Evolutionary conservation across 768 basidiomycete genomes (phyloP).

Genomic region (Tylopilus sp.): DNA sequence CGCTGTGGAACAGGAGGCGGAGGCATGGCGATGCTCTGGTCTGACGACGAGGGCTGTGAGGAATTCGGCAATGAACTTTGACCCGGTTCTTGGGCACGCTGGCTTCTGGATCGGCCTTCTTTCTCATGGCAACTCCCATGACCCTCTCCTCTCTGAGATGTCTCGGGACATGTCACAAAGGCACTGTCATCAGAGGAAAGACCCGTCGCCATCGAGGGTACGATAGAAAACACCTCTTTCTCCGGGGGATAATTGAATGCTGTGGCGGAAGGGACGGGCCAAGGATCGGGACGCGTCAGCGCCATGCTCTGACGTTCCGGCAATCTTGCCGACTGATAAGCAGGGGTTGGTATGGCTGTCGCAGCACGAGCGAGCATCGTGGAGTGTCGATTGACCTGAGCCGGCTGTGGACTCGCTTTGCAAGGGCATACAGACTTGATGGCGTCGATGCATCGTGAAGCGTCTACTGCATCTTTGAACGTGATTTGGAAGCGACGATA

Average conservation of each 20-base stretch:
- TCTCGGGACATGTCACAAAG: constrained; percentile 29
- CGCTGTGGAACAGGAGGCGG: constrained; percentile 30
- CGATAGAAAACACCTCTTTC: neutral
- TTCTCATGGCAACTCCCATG: neutral
- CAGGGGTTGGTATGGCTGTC: constrained; percentile 6
- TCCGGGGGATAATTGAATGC: neutral
- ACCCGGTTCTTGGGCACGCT: constrained; percentile 2
- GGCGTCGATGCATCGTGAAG: constrained; percentile 55
- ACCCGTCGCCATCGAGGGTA: constrained; percentile 5
- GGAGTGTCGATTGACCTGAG: constrained; percentile 15
- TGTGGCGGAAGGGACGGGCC: constrained; percentile 2
- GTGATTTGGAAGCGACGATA: constrained; percentile 78
- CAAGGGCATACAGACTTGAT: constrained; percentile 74
- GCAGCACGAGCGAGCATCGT: constrained; percentile 16
- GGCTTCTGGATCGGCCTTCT: neutral
- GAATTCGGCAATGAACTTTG: constrained; percentile 30
- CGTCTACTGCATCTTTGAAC: constrained; percentile 48
- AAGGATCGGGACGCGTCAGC: neutral
- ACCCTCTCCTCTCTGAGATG: constrained; percentile 8
- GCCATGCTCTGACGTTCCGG: constrained; percentile 5
- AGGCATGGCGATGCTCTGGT: constrained; percentile 24
- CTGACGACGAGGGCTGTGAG: constrained; percentile 31
- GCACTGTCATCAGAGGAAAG: constrained; percentile 27
- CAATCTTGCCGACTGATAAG: neutral
- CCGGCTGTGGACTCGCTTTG: constrained; percentile 48